A percentile compares a stretch with the other conserved stretches of the same genome.
These are phyloP conservation scores for Paramecium caudatum DNA, from an alignment of 73 alveolate species.

Conservation along the genomic window DNA sequence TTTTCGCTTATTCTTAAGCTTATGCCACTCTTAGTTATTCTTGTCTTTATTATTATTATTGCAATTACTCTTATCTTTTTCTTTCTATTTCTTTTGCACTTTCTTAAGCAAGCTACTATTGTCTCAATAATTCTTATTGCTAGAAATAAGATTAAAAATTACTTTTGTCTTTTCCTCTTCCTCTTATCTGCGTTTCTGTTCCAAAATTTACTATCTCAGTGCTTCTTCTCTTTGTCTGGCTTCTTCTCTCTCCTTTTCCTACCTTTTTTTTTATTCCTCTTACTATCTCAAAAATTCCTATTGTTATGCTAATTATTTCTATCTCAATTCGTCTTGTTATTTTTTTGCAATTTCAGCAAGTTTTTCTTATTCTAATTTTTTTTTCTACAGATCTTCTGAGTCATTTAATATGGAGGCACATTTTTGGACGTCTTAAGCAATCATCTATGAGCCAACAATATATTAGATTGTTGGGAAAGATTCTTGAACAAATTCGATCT, in stretches of 20 bases:
- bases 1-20: not conserved
- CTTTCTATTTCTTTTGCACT: no score
- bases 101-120: no score
- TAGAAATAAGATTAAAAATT: no score
- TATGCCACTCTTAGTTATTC: not conserved
- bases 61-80: not conserved
- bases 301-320: not conserved
- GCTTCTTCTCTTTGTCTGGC: not conserved
- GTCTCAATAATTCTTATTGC: no score
- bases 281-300: slow-evolving; percentile 44
- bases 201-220: not conserved
- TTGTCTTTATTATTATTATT: not conserved
- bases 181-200: no score
- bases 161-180: no score
- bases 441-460: not conserved
- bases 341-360: not conserved
- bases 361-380: not conserved
- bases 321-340: slow-evolving; percentile 14
- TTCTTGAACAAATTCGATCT: not conserved
- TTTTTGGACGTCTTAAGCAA: not conserved
- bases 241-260: not conserved
- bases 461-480: not conserved
- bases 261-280: slow-evolving; percentile 26
- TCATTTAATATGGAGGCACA: not conserved
- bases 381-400: not conserved